phyloP scores from a whole-genome alignment of 768 basidiomycete genomes.

The Boletus bicolor region DNA sequence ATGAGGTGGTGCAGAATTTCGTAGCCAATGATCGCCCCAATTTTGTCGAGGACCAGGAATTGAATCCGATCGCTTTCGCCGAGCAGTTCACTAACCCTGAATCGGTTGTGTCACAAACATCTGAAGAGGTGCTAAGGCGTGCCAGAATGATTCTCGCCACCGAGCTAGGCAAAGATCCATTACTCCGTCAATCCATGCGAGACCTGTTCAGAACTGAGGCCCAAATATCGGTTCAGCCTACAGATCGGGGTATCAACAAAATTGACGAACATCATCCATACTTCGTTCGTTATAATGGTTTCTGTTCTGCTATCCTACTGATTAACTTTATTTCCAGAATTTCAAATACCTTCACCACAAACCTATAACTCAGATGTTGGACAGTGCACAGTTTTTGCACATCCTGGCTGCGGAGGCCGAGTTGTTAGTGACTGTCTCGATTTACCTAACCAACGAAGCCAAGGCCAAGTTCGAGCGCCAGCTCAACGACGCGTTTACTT shows the following conservation, averaged over 20 bases:
- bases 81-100: slow-evolving; percentile 82
- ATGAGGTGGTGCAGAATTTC: slow-evolving; percentile 86
- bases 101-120: slow-evolving; percentile 49
- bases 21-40: slow-evolving; percentile 54
- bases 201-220: slow-evolving; percentile 72
- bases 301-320: background rate
- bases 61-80: slow-evolving; percentile 76
- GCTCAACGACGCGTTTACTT: slow-evolving; percentile 78
- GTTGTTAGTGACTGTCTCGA: slow-evolving; percentile 72
- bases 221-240: slow-evolving; percentile 75
- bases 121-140: slow-evolving; percentile 67
- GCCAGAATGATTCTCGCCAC: slow-evolving; percentile 84
- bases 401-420: slow-evolving; percentile 92
- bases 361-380: slow-evolving; percentile 63
- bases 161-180: slow-evolving; percentile 90
- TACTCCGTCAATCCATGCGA: slow-evolving; percentile 76
- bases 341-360: slow-evolving; percentile 94
- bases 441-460: slow-evolving; percentile 61
- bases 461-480: slow-evolving; percentile 68
- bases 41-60: slow-evolving; percentile 78
- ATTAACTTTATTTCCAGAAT: slow-evolving; percentile 46
- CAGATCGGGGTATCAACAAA: slow-evolving; percentile 78
- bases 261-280: slow-evolving; percentile 73
- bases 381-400: slow-evolving; percentile 78
- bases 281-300: slow-evolving; percentile 47